phyloP scores from a whole-genome alignment of 495 filamentous ascomycete genomes.

The Immersiella caudata region DNA sequence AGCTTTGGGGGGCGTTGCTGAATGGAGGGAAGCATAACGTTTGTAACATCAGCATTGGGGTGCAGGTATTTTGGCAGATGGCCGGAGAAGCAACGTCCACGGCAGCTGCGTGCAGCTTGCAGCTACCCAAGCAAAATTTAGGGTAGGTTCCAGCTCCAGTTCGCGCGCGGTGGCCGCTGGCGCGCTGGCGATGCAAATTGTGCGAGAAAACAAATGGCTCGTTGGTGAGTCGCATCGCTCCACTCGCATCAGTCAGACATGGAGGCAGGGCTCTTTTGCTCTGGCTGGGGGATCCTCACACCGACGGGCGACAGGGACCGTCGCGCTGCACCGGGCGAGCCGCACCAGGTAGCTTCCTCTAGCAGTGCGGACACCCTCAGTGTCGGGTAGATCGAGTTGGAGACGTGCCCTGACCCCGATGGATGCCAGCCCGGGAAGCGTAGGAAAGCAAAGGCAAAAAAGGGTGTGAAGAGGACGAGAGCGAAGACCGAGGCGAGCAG shows the following conservation, averaged over 20 bases:
- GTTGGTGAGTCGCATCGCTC: constrained; percentile 19
- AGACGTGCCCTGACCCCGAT: neutral
- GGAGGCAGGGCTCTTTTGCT: constrained; percentile 5
- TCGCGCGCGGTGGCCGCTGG: neutral
- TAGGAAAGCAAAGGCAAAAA: neutral
- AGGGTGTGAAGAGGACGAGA: neutral
- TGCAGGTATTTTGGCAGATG: neutral
- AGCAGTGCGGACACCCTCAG: constrained; percentile 1
- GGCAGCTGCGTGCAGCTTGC: constrained; percentile 1
- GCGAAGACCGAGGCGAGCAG: constrained; percentile 5
- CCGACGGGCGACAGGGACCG: constrained; percentile 1
- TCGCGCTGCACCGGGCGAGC: constrained; percentile 8
- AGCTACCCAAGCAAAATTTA: neutral
- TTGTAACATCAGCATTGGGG: neutral
- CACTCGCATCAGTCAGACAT: constrained; percentile 23
- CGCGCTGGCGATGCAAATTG: neutral
- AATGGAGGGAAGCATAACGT: neutral
- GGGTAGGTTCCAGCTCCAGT: neutral
- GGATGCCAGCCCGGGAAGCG: neutral
- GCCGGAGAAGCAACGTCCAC: neutral
- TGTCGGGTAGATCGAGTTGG: neutral
- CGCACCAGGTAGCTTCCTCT: neutral
- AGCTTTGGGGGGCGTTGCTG: neutral
- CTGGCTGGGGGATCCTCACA: neutral
- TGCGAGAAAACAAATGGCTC: constrained; percentile 29